Conservation (phyloP, 441 rosid species). For the Kokia cookei region DNA sequence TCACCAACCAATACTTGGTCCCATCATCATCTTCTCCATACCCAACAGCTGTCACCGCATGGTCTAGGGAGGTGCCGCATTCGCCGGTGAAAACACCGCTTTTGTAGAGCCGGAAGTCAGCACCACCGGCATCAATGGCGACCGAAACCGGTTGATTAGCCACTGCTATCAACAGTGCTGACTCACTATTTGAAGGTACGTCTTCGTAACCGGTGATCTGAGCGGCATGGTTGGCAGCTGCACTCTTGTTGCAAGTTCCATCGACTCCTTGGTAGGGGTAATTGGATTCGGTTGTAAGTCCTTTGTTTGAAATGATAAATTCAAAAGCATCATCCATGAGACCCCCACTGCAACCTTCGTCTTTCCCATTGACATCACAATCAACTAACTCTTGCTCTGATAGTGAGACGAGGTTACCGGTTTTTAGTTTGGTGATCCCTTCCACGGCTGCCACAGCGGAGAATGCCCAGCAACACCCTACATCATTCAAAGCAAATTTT, state of each 20-base stretch:
- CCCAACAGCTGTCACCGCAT: slow-evolving; percentile 8
- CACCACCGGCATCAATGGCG: slow-evolving; percentile 4
- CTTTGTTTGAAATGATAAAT: slow-evolving; percentile 21
- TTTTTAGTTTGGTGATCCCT: slow-evolving; percentile 7
- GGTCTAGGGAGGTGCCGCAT: slow-evolving; percentile 2
- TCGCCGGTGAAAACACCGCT: slow-evolving; percentile 6
- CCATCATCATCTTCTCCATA: background rate
- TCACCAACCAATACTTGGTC: slow-evolving; percentile 13
- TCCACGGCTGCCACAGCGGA: slow-evolving; percentile 21
- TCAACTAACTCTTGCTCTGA: slow-evolving; percentile 29
- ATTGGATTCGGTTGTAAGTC: slow-evolving; percentile 12
- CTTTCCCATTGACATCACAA: slow-evolving; percentile 9
- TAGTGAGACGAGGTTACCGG: slow-evolving; percentile 10
- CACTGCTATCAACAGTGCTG: background rate
- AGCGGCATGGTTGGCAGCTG: background rate
- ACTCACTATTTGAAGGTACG: slow-evolving; percentile 11
- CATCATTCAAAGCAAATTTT: background rate
- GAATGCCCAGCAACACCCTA: slow-evolving; percentile 17
- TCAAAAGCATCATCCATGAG: slow-evolving; percentile 20
- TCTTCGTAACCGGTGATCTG: slow-evolving; percentile 15
- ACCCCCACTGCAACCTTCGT: slow-evolving; percentile 23
- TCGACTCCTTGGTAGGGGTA: slow-evolving; percentile 4
- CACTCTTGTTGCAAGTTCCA: slow-evolving; percentile 7
- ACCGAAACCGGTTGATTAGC: slow-evolving; percentile 6
- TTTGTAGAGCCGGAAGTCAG: slow-evolving; percentile 2